These are phyloP conservation scores for Imleria badia DNA, from an alignment of 768 basidiomycete genomes.

Conservation along the genomic window DNA sequence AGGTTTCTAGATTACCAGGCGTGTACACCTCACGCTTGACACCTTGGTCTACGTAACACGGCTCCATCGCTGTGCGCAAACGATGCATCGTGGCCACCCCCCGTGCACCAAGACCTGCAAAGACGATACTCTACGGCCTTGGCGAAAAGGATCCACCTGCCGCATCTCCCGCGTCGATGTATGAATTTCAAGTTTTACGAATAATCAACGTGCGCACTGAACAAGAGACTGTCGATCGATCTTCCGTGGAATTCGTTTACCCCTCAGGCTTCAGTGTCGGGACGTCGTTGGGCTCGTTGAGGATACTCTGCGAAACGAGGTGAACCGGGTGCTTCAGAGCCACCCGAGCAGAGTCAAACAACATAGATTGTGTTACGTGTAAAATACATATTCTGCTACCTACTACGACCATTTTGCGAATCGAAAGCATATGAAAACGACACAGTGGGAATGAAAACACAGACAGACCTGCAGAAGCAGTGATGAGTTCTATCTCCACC, in stretches of 20 bases:
- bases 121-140: not conserved
- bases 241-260: constrained; percentile 75
- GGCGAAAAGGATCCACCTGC: constrained; percentile 43
- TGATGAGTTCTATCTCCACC: too few relatives aligned
- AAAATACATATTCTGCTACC: constrained; percentile 18
- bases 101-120: constrained; percentile 88
- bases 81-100: constrained; percentile 88
- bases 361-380: constrained; percentile 11
- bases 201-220: constrained; percentile 95
- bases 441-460: too few relatives aligned
- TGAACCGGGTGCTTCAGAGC: constrained; percentile 3
- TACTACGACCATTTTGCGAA: not conserved
- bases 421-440: too few relatives aligned
- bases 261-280: constrained; percentile 66
- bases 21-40: constrained; percentile 94
- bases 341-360: constrained; percentile 2
- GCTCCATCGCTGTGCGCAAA: constrained; percentile 78
- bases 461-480: too few relatives aligned
- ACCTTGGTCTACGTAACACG: constrained; percentile 79
- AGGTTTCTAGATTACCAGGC: constrained; percentile 85
- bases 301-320: constrained; percentile 64
- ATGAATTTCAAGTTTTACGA: constrained; percentile 97
- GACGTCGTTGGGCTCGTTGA: constrained; percentile 92
- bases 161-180: constrained; percentile 84
- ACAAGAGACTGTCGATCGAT: constrained; percentile 90